Percentiles rank a stretch among this genome's conserved stretches.
Conservation (phyloP, 306 rosid genomes). For the Rosa rugosa region DNA sequence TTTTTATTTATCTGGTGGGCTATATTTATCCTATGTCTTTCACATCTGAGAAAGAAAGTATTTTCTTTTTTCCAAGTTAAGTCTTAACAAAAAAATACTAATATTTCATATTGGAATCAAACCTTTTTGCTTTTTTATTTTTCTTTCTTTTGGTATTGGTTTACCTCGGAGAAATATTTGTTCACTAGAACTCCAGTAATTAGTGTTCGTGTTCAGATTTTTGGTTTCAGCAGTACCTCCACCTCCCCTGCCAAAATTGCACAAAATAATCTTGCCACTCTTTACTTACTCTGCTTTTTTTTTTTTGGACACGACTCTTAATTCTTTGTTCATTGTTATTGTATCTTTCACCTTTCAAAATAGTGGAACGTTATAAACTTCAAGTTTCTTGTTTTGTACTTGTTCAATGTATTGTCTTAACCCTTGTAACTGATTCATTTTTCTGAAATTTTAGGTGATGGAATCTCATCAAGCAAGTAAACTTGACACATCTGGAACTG, state of each 20-base stretch:
- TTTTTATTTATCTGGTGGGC: too few species aligned
- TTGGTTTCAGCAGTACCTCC: neutral
- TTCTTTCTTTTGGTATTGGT: neutral
- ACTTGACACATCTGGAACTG: slow-evolving; percentile 92
- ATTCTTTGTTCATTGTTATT: neutral
- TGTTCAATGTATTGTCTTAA: slow-evolving; percentile 17
- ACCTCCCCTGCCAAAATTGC: neutral
- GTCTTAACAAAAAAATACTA: neutral
- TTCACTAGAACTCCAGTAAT: neutral
- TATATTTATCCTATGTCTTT: neutral
- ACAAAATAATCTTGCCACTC: neutral
- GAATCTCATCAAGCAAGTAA: slow-evolving; percentile 96
- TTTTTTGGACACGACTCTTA: too few species aligned
- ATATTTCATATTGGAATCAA: neutral
- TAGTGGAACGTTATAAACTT: neutral
- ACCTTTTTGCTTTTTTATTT: neutral
- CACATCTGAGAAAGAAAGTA: neutral
- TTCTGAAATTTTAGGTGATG: slow-evolving; percentile 60
- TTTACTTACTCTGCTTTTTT: neutral
- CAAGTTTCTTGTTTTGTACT: slow-evolving; percentile 6
- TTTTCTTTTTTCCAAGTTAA: neutral
- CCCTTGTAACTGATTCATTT: slow-evolving; percentile 31
- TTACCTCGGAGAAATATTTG: neutral
- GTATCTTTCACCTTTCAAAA: neutral
- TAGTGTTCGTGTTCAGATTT: neutral